Base-by-base conservation (phyloP, 192 early-diverging fungal species). In the Coemansia sp. region DNA sequence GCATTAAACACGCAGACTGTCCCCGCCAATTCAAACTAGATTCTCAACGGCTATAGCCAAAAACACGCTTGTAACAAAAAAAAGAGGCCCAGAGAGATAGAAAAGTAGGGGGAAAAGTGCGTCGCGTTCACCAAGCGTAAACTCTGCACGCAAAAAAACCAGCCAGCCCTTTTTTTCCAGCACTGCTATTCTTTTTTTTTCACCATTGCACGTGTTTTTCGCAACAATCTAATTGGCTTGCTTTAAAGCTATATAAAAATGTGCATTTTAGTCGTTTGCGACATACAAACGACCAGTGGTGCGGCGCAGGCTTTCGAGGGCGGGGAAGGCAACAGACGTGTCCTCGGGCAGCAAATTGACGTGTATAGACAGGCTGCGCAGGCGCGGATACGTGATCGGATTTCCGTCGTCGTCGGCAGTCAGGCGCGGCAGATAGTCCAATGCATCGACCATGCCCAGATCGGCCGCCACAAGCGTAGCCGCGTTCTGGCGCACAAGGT, bases 401-500 rank as follows among this genome's bases (percentile, higher is more conserved):
- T 21, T 18, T 14, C 73, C 73, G 2, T 59, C 31, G 31, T 76
- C 62, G 44, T 65, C 58, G 1, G 58, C 50, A 5, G 69, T 52
- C 19, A 77, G 46, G 45, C 43, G 58, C 1, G 67, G 67, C 59
- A 65, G 21, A 22, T 59, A 66, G 21, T 63, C 73, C 4, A 54
- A 32, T 3, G 59, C 60, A 52, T 77, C 67, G 22, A 70, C 60
- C 29, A 56, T 48, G 10, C 60, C 63, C 73, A 77, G 27, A 35
- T 77, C 73, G n/a, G 53, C 67, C 0, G 67, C 60, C 0, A 70
- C 73, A 28, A 77, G 56, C 7, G 73, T 70, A 4, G 32, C 27
- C 7, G 73, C 63, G 42, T 70, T 77, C 21, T 54, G 49, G 12
- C 73, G 59, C 4, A 70, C 64, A n/a, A 77, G 35, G 62, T 70